These are phyloP conservation scores for Lipomyces spencermartinsiae DNA, from an alignment of 805 yeast genomes.

Conservation along the genomic window DNA sequence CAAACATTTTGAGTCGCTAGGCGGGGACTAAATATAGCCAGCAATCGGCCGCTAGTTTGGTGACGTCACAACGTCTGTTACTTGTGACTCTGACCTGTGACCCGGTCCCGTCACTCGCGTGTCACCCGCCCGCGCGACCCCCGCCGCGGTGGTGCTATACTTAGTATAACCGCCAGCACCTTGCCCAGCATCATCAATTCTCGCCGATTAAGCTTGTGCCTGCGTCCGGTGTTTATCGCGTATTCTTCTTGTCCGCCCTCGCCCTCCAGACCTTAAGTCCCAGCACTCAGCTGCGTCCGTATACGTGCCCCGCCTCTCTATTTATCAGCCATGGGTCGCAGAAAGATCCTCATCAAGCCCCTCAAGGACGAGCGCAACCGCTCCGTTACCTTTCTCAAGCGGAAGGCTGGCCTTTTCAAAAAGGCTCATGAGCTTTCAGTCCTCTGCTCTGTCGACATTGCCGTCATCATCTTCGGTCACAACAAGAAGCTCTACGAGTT, in stretches of 20 bases:
- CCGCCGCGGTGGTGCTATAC: slow-evolving; percentile 11
- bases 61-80: neutral
- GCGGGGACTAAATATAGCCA: too few relatives aligned
- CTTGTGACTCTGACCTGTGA: slow-evolving; percentile 2
- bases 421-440: slow-evolving; percentile 87
- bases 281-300: neutral
- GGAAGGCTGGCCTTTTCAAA: slow-evolving; percentile 88
- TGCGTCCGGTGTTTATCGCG: neutral
- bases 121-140: neutral
- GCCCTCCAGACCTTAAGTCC: neutral
- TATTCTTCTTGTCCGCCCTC: neutral
- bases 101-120: neutral
- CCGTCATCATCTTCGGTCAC: slow-evolving; percentile 84
- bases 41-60: too few relatives aligned
- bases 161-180: slow-evolving; percentile 24
- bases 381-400: slow-evolving; percentile 78
- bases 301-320: neutral
- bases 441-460: slow-evolving; percentile 89
- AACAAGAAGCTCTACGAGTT: slow-evolving; percentile 82
- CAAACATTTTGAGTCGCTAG: too few relatives aligned
- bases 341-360: slow-evolving; percentile 93
- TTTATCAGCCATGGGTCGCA: slow-evolving; percentile 77
- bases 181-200: neutral
- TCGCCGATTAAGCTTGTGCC: too few relatives aligned
- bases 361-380: slow-evolving; percentile 85